Conservation (phyloP, 805 yeast species). For the Barnettozyma pratensis region DNA sequence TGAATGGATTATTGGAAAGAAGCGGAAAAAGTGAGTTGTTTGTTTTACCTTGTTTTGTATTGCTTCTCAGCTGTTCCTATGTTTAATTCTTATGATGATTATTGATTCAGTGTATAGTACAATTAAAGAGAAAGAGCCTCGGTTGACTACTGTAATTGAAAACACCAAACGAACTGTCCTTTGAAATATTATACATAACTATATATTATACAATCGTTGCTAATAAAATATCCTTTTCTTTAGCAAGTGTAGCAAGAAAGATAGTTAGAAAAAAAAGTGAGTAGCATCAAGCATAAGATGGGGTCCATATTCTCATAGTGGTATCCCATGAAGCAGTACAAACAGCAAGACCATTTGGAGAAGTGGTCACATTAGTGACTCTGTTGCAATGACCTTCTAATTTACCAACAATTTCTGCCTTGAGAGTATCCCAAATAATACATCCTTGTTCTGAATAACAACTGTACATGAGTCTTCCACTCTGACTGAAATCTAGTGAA, state of each 20-base stretch:
- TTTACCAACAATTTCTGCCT: slow-evolving; percentile 58
- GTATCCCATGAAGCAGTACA: slow-evolving; percentile 81
- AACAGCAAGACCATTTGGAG: slow-evolving; percentile 72
- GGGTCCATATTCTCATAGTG: slow-evolving; percentile 63
- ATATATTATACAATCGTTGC: too few relatives aligned
- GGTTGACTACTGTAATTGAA: too few relatives aligned
- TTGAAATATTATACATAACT: too few relatives aligned
- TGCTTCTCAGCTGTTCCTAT: too few relatives aligned
- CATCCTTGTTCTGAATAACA: slow-evolving; percentile 76
- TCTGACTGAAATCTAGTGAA: slow-evolving; percentile 64
- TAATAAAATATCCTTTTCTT: too few relatives aligned
- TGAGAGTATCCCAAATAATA: slow-evolving; percentile 71
- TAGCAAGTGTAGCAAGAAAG: too few relatives aligned
- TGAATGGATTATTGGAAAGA: neutral
- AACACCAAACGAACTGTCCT: too few relatives aligned
- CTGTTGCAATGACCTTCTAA: slow-evolving; percentile 61
- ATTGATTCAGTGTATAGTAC: too few relatives aligned
- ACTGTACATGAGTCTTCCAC: slow-evolving; percentile 70
- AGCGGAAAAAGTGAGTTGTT: neutral
- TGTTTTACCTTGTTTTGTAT: too few relatives aligned
- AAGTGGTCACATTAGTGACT: slow-evolving; percentile 56
- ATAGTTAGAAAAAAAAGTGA: too few relatives aligned
- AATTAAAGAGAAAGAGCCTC: too few relatives aligned
- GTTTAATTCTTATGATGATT: too few relatives aligned
- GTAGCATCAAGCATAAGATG: slow-evolving; percentile 21